Evolutionary conservation across 1,284 basidiomycete genomes (phyloP), one percentile per base, ranked within the genome.

Genomic region (Tilletiaria anomala): DNA sequence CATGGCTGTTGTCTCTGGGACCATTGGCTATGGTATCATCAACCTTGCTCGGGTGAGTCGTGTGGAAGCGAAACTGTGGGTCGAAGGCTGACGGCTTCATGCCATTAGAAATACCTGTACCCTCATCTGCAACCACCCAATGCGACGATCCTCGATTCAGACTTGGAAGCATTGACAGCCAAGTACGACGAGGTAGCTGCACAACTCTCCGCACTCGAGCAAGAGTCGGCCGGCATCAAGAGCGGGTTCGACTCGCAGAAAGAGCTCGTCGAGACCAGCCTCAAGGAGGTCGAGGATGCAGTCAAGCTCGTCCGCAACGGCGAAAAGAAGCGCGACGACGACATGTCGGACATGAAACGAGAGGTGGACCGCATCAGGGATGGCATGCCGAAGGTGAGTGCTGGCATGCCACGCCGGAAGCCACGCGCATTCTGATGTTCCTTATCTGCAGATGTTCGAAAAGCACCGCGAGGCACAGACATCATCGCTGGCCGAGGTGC

Each of bases 111-210:
- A 79, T 91, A 84, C 68, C 73, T 97, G 20, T 70, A 83, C 12
- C 93, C 93, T 0, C 85, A 96, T 68, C 76, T 97, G 3, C 78
- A 78, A 65, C 89, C 93, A 6, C 91, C 91, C 2, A 78, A 80
- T 2, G 75, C 80, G 3, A 83, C 84, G 15, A 82, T 85, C 3
- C 94, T 96, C 63, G 85, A 93, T 69, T 76, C 78, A 40, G 88
- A 93, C 50, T 78, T 83, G 18, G 78, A 85, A 51, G 79, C 80
- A 2, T 74, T 97, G 39, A 78, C 79, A 6, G 80, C 82, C 24
- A 87, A 94, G 58, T 97, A 94, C 65, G 91, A 96, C 67, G 85
- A 82, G 15, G 88, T 88, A 1, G 83, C 88, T 53, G 56, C 61
- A 11, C 70, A 72, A 43, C 71, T 74, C 6, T 68, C 79, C 53